Percentiles rank a stretch among this genome's conserved stretches.
Conservation (phyloP, 2,329 filamentous ascomycete genomes). For the Fusarium circinatum region DNA sequence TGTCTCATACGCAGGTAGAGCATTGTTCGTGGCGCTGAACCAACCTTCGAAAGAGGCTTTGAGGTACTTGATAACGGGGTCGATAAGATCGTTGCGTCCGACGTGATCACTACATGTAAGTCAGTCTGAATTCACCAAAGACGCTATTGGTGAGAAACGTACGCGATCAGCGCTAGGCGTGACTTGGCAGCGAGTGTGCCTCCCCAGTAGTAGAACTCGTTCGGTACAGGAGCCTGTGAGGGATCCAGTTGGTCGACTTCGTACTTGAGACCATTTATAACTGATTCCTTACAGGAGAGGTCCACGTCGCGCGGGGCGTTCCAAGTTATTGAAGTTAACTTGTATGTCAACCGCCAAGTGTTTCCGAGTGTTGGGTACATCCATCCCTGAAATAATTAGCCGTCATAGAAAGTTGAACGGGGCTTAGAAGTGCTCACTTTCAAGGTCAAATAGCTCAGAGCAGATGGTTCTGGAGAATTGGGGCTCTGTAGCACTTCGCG, state of each 20-base stretch:
- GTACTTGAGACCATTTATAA: background rate
- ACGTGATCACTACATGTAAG: background rate
- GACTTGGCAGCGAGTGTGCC: background rate
- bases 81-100: background rate
- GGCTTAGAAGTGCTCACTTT: fast-evolving
- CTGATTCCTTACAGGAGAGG: background rate
- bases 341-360: background rate
- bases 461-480: fast-evolving
- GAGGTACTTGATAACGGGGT: background rate
- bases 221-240: background rate
- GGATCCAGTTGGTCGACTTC: background rate
- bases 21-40: background rate
- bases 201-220: background rate
- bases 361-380: background rate
- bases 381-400: background rate
- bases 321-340: background rate
- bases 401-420: fast-evolving
- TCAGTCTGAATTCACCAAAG: background rate
- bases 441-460: background rate
- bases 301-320: background rate
- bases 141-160: fast-evolving
- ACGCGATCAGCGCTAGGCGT: background rate
- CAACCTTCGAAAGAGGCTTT: background rate
- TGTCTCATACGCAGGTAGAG: background rate
- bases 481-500: background rate